These are phyloP conservation scores for Dactylis glomerata DNA, from an alignment of 176 grass and related monocot genomes.

Conservation along the genomic window DNA sequence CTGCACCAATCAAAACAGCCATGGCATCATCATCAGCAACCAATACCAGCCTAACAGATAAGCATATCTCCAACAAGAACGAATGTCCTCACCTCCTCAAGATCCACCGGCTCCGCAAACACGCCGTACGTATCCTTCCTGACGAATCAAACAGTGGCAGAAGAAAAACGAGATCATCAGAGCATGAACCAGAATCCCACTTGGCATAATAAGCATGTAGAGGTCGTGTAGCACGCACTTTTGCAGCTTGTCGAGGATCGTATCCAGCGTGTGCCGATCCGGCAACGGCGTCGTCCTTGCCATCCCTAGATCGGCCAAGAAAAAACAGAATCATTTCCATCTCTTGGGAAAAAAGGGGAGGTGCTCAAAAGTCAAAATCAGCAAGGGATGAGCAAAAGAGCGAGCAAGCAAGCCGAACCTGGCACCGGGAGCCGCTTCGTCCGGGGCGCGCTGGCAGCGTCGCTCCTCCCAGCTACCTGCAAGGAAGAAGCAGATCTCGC, in stretches of 20 bases:
- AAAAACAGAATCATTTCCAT: background rate
- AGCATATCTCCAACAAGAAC: conserved; percentile 25
- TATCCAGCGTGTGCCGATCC: conserved; percentile 65
- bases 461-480: conserved; percentile 50
- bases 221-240: conserved; percentile 50
- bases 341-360: conserved; percentile 17
- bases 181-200: conserved; percentile 19
- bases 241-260: conserved; percentile 93
- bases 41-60: background rate
- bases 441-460: conserved; percentile 43
- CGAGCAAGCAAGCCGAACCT: conserved; percentile 46
- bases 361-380: background rate
- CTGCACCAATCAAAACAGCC: conserved; percentile 48
- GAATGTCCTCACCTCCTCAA: conserved; percentile 62
- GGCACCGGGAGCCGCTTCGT: conserved; percentile 55
- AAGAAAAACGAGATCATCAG: conserved; percentile 31
- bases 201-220: background rate
- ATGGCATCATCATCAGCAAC: conserved; percentile 34
- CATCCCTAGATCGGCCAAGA: conserved; percentile 24
- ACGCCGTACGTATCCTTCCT: conserved; percentile 97
- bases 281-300: conserved; percentile 69
- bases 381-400: background rate
- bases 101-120: conserved; percentile 90
- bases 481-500: conserved; percentile 43
- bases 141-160: conserved; percentile 29